Percentiles rank a stretch among this genome's conserved stretches.
These are phyloP conservation scores for Sarocladium kiliense DNA, from an alignment of 2,329 filamentous ascomycete species.

Conservation along the genomic window DNA sequence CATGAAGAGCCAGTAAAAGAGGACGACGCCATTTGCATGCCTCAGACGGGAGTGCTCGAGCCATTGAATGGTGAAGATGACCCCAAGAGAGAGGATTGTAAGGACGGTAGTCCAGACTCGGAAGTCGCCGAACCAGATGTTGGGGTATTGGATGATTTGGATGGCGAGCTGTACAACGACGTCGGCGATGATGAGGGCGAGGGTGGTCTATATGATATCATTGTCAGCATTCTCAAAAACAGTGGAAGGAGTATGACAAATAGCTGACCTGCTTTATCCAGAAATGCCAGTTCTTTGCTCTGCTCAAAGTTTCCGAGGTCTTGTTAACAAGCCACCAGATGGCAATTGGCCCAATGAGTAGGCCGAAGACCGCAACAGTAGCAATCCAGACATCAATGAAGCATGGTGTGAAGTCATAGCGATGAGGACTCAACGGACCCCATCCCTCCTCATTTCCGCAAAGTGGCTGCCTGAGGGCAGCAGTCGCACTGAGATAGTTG, in stretches of 20 bases:
- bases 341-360: conserved; percentile 71
- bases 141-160: conserved; percentile 65
- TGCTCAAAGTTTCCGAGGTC: conserved; percentile 50
- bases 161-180: conserved; percentile 68
- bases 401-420: conserved; percentile 95
- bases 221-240: conserved; percentile 13
- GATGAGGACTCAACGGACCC: conserved; percentile 81
- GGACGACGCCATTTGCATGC: conserved; percentile 79
- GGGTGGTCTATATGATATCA: conserved; percentile 38
- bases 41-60: conserved; percentile 78
- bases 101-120: conserved; percentile 76
- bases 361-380: conserved; percentile 70
- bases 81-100: conserved; percentile 64
- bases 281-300: conserved; percentile 86
- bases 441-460: conserved; percentile 91
- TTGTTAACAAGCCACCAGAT: conserved; percentile 74
- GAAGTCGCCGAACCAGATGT: conserved; percentile 75
- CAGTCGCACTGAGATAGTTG: conserved; percentile 54
- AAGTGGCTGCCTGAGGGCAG: conserved; percentile 59
- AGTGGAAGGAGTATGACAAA: too few relatives aligned
- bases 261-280: conserved; percentile 75
- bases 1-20: conserved; percentile 90
- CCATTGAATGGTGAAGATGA: conserved; percentile 79
- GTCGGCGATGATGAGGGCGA: conserved; percentile 63
- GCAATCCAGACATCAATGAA: conserved; percentile 92